Conservation (phyloP, 1,284 basidiomycete genomes). For the Pyrrhoderma noxium region DNA sequence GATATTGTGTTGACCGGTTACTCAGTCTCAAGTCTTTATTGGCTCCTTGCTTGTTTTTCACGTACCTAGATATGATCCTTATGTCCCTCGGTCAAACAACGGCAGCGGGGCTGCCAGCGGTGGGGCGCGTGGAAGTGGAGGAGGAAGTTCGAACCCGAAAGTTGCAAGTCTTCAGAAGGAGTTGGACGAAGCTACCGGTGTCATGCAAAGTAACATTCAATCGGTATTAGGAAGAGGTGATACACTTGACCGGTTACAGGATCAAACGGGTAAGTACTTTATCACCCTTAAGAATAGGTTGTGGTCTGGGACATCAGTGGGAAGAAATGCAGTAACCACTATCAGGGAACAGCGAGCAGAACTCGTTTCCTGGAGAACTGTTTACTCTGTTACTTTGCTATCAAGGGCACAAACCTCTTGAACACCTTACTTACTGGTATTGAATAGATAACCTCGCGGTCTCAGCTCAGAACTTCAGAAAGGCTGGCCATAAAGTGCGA, state of each 20-base stretch:
- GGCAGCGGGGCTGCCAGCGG: constrained; percentile 1
- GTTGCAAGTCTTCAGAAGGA: constrained; percentile 11
- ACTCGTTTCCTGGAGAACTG: too few species aligned
- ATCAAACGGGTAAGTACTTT: constrained; percentile 13
- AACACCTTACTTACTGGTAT: too few species aligned
- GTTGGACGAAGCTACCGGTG: constrained; percentile 6
- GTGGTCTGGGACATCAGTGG: too few species aligned
- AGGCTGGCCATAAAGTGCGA: constrained; percentile 94
- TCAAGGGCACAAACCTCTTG: too few species aligned
- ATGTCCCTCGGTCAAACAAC: constrained; percentile 9
- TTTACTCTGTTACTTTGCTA: too few species aligned
- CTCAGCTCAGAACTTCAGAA: constrained; percentile 97
- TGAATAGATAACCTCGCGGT: constrained; percentile 87
- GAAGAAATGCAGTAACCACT: too few species aligned
- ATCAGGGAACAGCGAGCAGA: too few species aligned
- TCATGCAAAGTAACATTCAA: constrained; percentile 17
- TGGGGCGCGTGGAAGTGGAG: background rate
- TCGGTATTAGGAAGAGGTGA: constrained; percentile 13
- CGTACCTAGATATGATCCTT: constrained; percentile 14
- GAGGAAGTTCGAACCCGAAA: constrained; percentile 5
- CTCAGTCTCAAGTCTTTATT: too few species aligned
- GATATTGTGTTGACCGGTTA: too few species aligned
- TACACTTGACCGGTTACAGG: constrained; percentile 12
- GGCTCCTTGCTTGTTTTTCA: too few species aligned
- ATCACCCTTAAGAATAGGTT: background rate